Evolutionary conservation across 1,139 yeast species (phyloP).

Genomic region (Pneumocystis oryctolagi): DNA sequence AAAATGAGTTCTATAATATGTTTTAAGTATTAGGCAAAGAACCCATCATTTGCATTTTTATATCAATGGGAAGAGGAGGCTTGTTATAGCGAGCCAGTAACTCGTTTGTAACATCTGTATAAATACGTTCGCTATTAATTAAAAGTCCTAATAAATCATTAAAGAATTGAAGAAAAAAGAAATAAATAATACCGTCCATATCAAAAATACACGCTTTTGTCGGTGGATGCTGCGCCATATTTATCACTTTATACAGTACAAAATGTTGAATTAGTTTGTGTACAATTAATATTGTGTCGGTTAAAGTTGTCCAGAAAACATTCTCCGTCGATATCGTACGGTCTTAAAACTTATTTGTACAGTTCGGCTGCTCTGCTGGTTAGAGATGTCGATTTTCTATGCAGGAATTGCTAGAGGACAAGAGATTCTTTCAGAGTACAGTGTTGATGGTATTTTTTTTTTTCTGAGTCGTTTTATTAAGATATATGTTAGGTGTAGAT

Average conservation of each 20-base stretch:
- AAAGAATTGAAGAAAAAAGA: not conserved
- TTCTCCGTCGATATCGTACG: not conserved
- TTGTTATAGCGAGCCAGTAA: constrained; percentile 53
- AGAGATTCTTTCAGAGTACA: not conserved
- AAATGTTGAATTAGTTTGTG: too few species aligned
- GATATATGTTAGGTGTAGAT: not conserved
- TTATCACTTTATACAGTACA: too few species aligned
- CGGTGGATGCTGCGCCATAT: not conserved
- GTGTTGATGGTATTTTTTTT: not conserved
- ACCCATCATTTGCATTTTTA: constrained; percentile 76
- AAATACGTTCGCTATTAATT: constrained; percentile 78
- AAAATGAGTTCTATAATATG: not conserved
- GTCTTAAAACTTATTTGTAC: not conserved
- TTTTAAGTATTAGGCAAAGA: constrained; percentile 30
- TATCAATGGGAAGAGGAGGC: constrained; percentile 77
- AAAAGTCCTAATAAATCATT: constrained; percentile 44
- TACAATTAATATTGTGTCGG: too few species aligned
- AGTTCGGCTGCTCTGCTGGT: not conserved
- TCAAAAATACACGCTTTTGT: not conserved
- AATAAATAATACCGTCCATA: not conserved
- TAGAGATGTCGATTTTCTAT: not conserved
- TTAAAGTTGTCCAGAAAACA: not conserved
- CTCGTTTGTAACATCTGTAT: constrained; percentile 60
- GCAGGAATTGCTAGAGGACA: not conserved
- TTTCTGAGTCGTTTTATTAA: not conserved